phyloP scores from a whole-genome alignment of 1,284 basidiomycete species.

The Ustilago shanxiensis region DNA sequence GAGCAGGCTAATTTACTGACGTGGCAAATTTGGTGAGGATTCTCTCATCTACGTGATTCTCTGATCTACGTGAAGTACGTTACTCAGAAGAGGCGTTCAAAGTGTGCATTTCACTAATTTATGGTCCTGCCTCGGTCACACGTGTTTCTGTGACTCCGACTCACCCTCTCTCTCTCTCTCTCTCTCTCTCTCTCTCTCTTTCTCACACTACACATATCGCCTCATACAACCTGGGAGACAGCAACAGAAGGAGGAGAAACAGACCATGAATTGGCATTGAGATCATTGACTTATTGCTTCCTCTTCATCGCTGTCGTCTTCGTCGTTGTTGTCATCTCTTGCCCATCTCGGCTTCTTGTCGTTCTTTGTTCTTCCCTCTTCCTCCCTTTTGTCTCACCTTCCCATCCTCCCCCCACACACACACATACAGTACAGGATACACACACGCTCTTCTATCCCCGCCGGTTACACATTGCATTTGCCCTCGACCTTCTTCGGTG shows the following conservation, averaged over 20 bases:
- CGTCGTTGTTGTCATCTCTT: constrained; percentile 9
- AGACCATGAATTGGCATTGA: constrained; percentile 12
- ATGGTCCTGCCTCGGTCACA: constrained; percentile 11
- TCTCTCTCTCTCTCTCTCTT: constrained; percentile 1
- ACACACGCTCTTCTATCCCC: not conserved
- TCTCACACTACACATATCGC: constrained; percentile 2
- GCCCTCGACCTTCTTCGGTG: not conserved
- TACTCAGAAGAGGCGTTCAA: not conserved
- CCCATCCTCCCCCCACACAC: not conserved
- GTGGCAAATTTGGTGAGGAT: not conserved
- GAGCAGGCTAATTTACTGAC: no score
- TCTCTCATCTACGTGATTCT: no score
- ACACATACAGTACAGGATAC: not conserved
- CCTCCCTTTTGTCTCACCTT: not conserved
- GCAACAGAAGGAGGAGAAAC: not conserved
- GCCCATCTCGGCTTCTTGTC: not conserved
- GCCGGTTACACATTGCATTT: not conserved
- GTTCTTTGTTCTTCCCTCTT: constrained; percentile 1
- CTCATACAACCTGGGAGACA: not conserved
- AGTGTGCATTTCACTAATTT: not conserved
- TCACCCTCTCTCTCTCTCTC: not conserved
- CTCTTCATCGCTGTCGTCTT: not conserved
- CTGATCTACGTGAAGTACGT: no score
- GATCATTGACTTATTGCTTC: no score
- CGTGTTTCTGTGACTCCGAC: not conserved